Evolutionary conservation across 2,329 filamentous ascomycete genomes (phyloP).

Genomic region (Aschersonia sp.): DNA sequence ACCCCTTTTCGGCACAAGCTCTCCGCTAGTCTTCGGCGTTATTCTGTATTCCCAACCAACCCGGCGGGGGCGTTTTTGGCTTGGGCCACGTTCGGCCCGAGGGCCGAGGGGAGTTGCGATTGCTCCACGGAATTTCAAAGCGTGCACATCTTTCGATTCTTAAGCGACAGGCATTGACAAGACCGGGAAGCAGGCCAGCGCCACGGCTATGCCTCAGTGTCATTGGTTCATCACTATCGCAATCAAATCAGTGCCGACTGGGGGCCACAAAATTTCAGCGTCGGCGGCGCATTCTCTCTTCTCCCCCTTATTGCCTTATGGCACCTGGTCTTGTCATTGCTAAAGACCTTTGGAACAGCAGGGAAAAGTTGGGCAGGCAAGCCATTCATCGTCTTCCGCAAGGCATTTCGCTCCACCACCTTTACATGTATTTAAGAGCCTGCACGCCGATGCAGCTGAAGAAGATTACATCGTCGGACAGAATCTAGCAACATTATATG

Average conservation of each 20-base stretch:
- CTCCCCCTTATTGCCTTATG: conserved; percentile 11
- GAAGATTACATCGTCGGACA: conserved; percentile 21
- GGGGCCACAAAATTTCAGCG: too few species aligned
- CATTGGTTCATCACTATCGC: too few species aligned
- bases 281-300: background rate
- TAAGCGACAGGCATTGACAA: too few species aligned
- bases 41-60: conserved; percentile 2
- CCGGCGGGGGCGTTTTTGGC: conserved; percentile 14
- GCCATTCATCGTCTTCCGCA: conserved; percentile 57
- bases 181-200: too few species aligned
- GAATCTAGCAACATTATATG: conserved; percentile 26
- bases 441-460: conserved; percentile 15
- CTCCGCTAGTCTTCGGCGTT: too few species aligned
- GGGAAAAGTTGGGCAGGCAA: conserved; percentile 31
- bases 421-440: conserved; percentile 52
- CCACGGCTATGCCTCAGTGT: too few species aligned
- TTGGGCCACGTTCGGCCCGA: conserved; percentile 6
- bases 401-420: conserved; percentile 9
- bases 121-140: too few species aligned
- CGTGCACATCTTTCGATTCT: too few species aligned
- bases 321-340: conserved; percentile 8
- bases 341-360: background rate
- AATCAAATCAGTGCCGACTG: too few species aligned
- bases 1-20: background rate
- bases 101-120: too few species aligned